Evolutionary conservation across 176 grass and related monocot species (phyloP).

Genomic region (Carex kokanica): DNA sequence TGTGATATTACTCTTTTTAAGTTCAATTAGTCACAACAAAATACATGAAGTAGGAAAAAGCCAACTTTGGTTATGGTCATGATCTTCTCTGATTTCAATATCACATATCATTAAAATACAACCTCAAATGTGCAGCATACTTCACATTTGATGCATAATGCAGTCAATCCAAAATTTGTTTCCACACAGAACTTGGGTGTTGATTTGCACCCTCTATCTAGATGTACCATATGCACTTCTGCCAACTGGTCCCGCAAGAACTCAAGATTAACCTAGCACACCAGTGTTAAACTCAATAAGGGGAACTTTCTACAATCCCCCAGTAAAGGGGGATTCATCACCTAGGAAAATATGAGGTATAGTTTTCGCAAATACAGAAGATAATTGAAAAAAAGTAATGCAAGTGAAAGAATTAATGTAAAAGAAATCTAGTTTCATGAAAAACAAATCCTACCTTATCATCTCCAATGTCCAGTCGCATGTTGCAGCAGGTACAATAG

Average conservation of each 20-base stretch:
- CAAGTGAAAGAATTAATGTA: not conserved
- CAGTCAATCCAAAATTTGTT: conserved; percentile 68
- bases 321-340: not conserved
- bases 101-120: conserved; percentile 44
- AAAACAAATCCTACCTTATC: conserved; percentile 62
- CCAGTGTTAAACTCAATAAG: conserved; percentile 14
- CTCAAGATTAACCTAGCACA: conserved; percentile 58
- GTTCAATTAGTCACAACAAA: not conserved
- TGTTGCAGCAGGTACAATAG: conserved; percentile 60
- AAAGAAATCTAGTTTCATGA: not conserved
- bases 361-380: not conserved
- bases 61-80: not conserved
- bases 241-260: conserved; percentile 59
- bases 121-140: conserved; percentile 69
- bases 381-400: not conserved
- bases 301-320: not conserved
- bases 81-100: not conserved
- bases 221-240: conserved; percentile 61
- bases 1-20: too few species aligned
- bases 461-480: conserved; percentile 63
- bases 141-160: conserved; percentile 74
- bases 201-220: conserved; percentile 83
- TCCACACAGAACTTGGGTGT: conserved; percentile 67
- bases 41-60: not conserved
- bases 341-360: not conserved